Percentiles rank a stretch among this genome's conserved stretches.
These are phyloP conservation scores for Rhinocladiella similis DNA, from an alignment of 2,329 filamentous ascomycete species.

Conservation along the genomic window DNA sequence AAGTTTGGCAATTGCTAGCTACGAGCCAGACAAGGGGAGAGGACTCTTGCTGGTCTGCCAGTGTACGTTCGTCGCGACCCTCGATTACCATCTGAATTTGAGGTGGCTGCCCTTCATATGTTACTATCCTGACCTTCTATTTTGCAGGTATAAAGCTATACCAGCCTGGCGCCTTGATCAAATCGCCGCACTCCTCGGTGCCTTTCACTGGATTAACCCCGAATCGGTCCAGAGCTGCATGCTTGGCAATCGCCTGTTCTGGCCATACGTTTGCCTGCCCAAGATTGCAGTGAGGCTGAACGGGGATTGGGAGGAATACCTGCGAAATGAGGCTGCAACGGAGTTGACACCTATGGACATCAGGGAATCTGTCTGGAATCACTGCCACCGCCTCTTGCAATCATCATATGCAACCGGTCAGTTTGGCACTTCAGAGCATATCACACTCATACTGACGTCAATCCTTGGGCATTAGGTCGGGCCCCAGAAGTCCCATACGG, in stretches of 20 bases:
- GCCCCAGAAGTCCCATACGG: not conserved
- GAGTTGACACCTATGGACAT: not conserved
- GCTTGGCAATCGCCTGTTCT: conserved; percentile 5
- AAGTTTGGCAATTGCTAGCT: conserved; percentile 21
- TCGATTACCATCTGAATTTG: too few relatives aligned
- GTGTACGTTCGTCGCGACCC: not conserved
- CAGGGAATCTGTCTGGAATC: too few relatives aligned
- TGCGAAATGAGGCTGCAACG: not conserved
- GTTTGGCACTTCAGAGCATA: too few relatives aligned
- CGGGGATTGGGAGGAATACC: not conserved
- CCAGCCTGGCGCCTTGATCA: conserved; percentile 17
- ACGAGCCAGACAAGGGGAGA: conserved; percentile 3
- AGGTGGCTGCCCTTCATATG: too few relatives aligned
- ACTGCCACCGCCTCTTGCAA: too few relatives aligned
- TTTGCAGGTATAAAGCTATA: not conserved
- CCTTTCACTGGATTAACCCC: conserved; percentile 19
- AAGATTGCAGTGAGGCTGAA: not conserved
- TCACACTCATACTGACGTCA: too few relatives aligned
- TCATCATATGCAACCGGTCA: too few relatives aligned
- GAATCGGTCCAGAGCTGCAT: conserved; percentile 5
- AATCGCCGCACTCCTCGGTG: conserved; percentile 13
- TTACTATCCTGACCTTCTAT: not conserved
- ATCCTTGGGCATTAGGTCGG: not conserved
- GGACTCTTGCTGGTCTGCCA: not conserved
- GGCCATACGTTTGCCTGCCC: conserved; percentile 9